A percentile compares a stretch with the other conserved stretches of the same genome.
Evolutionary conservation across 495 filamentous ascomycete species (phyloP).

Genomic region (Penicillium coffeae): DNA sequence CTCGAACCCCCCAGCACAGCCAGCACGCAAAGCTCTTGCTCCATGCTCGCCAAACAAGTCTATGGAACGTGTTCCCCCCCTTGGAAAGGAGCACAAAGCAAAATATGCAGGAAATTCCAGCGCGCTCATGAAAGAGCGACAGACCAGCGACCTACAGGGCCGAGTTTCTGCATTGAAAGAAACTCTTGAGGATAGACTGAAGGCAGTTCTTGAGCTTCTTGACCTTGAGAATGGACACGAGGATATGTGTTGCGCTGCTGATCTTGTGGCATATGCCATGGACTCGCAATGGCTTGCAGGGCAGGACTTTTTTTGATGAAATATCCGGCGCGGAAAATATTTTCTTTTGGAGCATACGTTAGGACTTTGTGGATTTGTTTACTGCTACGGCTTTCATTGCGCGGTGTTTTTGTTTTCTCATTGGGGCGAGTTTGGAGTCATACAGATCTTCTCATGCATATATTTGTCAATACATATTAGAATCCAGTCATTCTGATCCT

Average conservation of each 20-base stretch:
- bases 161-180: slow-evolving; percentile 24
- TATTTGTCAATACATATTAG: no score
- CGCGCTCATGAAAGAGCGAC: slow-evolving; percentile 6
- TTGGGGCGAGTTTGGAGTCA: no score
- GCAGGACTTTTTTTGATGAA: slow-evolving; percentile 36
- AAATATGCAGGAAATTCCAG: slow-evolving; percentile 1
- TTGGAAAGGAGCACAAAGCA: slow-evolving; percentile 10
- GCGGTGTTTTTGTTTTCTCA: background rate
- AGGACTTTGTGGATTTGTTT: background rate
- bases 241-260: slow-evolving; percentile 49
- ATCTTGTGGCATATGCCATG: slow-evolving; percentile 46
- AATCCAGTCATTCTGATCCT: no score
- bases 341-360: background rate
- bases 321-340: background rate
- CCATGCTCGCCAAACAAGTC: slow-evolving; percentile 35
- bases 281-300: slow-evolving; percentile 43
- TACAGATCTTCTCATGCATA: no score
- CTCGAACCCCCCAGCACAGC: background rate
- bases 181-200: slow-evolving; percentile 32
- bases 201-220: slow-evolving; percentile 31
- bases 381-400: background rate
- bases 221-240: slow-evolving; percentile 40
- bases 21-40: slow-evolving; percentile 30
- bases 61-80: slow-evolving; percentile 8
- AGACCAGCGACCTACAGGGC: slow-evolving; percentile 10